These are phyloP conservation scores for Aspergillus sojae DNA, from an alignment of 2,329 filamentous ascomycete species.

Conservation along the genomic window DNA sequence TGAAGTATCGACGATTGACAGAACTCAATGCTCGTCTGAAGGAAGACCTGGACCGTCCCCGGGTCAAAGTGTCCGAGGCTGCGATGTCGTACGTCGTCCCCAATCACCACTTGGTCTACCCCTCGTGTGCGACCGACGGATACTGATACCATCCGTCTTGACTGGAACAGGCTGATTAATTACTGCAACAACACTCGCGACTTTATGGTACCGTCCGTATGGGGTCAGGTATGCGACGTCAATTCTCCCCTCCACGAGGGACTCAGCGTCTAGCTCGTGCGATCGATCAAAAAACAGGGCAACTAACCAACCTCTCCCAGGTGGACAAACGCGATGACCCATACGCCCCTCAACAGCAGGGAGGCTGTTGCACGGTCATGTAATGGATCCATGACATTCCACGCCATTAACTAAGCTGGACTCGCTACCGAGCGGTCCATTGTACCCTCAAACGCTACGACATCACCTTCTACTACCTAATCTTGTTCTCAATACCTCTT, in stretches of 20 bases:
- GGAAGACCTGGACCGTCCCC: slow-evolving; percentile 92
- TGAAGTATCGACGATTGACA: slow-evolving; percentile 93
- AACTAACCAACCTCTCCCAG: slow-evolving; percentile 36
- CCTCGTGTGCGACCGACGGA: slow-evolving; percentile 6
- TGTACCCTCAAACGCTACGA: slow-evolving; percentile 25
- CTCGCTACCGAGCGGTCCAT: slow-evolving; percentile 27
- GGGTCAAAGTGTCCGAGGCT: slow-evolving; percentile 94
- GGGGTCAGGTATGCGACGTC: slow-evolving; percentile 68
- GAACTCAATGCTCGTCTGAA: slow-evolving; percentile 95
- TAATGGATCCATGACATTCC: slow-evolving; percentile 52
- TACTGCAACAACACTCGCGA: slow-evolving; percentile 98
- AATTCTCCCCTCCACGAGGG: background rate
- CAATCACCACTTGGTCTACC: slow-evolving; percentile 3
- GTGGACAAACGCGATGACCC: slow-evolving; percentile 96
- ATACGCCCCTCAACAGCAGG: slow-evolving; percentile 93
- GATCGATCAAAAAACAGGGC: background rate
- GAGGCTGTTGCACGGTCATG: slow-evolving; percentile 95
- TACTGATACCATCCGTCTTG: slow-evolving; percentile 7
- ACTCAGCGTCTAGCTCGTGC: background rate
- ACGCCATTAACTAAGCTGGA: slow-evolving; percentile 21
- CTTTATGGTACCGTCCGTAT: slow-evolving; percentile 98
- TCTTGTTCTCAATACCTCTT: slow-evolving; percentile 17
- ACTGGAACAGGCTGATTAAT: slow-evolving; percentile 75
- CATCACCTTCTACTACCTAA: slow-evolving; percentile 23
- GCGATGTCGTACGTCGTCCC: slow-evolving; percentile 70